These are phyloP conservation scores for Dothidotthia symphoricarpi DNA, from an alignment of 2,329 filamentous ascomycete genomes.

Conservation along the genomic window DNA sequence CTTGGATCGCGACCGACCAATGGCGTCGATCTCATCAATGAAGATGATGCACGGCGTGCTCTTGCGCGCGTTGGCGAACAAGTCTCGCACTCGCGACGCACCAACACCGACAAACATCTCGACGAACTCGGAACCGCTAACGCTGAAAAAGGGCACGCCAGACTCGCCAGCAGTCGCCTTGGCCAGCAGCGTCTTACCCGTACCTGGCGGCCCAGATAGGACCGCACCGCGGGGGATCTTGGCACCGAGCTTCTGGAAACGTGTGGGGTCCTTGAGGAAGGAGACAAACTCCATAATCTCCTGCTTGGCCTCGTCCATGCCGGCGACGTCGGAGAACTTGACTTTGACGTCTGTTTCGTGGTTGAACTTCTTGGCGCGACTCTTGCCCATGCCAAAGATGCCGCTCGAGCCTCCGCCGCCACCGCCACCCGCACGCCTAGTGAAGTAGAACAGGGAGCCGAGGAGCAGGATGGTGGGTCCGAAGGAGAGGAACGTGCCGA, in stretches of 20 bases:
- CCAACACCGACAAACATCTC: conserved; percentile 99
- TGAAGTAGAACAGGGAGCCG: conserved; percentile 76
- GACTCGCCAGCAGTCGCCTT: conserved; percentile 98
- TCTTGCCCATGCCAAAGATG: conserved; percentile 95
- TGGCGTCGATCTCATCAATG: conserved; percentile 98
- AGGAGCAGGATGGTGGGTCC: conserved; percentile 85
- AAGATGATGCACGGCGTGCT: conserved; percentile 98
- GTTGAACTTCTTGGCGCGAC: conserved; percentile 94
- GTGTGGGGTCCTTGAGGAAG: conserved; percentile 89
- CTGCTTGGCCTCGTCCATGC: conserved; percentile 95
- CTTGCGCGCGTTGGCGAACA: conserved; percentile 93
- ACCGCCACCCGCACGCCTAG: conserved; percentile 69
- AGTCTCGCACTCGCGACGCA: conserved; percentile 87
- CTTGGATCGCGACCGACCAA: conserved; percentile 85
- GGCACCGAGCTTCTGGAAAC: conserved; percentile 89
- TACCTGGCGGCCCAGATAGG: conserved; percentile 94
- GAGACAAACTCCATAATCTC: conserved; percentile 99
- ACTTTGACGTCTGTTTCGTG: conserved; percentile 95
- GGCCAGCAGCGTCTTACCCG: conserved; percentile 94
- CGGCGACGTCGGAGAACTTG: conserved; percentile 94
- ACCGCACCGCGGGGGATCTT: conserved; percentile 98
- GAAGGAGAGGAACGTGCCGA: conserved; percentile 74
- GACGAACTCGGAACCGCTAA: conserved; percentile 97
- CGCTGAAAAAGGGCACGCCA: conserved; percentile 94
- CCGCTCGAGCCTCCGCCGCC: conserved; percentile 64